Base-by-base conservation (phyloP, 768 basidiomycete species). In the Rhizopogon vulgaris region DNA sequence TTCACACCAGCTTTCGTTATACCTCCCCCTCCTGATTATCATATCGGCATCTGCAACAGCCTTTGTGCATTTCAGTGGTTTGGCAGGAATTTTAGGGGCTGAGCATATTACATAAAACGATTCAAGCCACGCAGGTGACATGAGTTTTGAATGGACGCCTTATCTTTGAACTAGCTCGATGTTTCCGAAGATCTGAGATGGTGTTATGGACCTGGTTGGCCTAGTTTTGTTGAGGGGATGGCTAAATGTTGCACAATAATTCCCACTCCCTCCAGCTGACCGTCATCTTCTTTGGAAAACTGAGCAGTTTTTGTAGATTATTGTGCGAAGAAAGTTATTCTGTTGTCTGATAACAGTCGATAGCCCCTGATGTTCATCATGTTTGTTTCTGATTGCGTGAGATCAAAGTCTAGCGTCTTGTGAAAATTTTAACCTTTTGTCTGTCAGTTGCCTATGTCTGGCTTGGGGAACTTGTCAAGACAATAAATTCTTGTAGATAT, bases 381-480 rank as follows among this genome's bases (percentile, higher is more conserved):
- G 53, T 62, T 61, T 61, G 48, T 41, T 27, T 45, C 25, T 59
- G 54, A 53, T 57, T 57, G 58, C 62, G 61, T 61, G 58, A 56
- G 58, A 56, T 41, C 43, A 24, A 24, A 27, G 24, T 15, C 12
- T 3, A 30, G 46, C 34, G 27, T 46, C 52, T 52, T 50, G 58
- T 30, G 59, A 57, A 60, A 46, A 30, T 57, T 60, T n/a, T 41
- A 15, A 40, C 6, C 8, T 52, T 28, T 41, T 10, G 10, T 10
- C 28, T 30, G 28, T 28, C 28, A 27, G 7, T 27, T 28, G 28
- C 28, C 8, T 28, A 8, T 7, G 28, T 30, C 10, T 30, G 28
- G 28, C 28, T 22, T 22, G 22, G 22, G 32, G 32, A 18, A 22
- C 4, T 32, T 18, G 9, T 24, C 22, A 18, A 49, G 30, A 42